Conservation (phyloP, 1,284 basidiomycete species). For the Rhodotorula sp. region DNA sequence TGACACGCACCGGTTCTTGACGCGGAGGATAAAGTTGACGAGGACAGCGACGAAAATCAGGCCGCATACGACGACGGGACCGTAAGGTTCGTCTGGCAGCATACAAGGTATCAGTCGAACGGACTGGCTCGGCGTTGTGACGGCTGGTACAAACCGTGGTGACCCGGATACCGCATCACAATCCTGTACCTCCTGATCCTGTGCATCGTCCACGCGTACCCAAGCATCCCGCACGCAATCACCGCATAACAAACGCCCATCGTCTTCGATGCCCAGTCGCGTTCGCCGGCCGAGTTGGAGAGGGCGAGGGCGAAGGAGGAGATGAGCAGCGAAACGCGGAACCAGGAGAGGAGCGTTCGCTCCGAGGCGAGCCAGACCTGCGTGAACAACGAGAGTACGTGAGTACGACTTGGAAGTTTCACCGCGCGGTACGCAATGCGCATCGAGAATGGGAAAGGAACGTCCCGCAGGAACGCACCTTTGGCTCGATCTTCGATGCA, state of each 20-base stretch:
- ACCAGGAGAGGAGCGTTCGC: constrained; percentile 45
- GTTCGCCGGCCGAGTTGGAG: constrained; percentile 69
- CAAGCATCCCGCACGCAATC: constrained; percentile 53
- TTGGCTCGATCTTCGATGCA: constrained; percentile 38
- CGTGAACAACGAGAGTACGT: too few species aligned
- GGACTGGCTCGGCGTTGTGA: too few species aligned
- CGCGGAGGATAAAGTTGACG: constrained; percentile 77
- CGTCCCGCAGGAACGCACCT: constrained; percentile 14
- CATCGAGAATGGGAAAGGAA: too few species aligned
- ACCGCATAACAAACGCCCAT: constrained; percentile 84
- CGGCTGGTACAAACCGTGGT: too few species aligned
- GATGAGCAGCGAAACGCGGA: constrained; percentile 66
- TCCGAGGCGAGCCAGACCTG: constrained; percentile 42
- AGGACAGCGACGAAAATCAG: constrained; percentile 80
- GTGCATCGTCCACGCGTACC: constrained; percentile 85
- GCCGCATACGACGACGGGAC: constrained; percentile 74
- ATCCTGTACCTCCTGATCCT: constrained; percentile 89
- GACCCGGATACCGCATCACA: constrained; percentile 80
- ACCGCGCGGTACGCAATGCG: too few species aligned
- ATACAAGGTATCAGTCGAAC: not conserved
- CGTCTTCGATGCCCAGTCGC: constrained; percentile 65
- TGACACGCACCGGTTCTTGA: constrained; percentile 24
- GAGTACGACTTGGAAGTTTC: not conserved
- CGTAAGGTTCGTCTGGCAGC: constrained; percentile 66
- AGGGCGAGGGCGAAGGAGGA: constrained; percentile 83